Percentiles rank a stretch among this genome's conserved stretches.
Evolutionary conservation across 2,329 filamentous ascomycete species (phyloP).

Genomic region (Xylariaceae sp.): DNA sequence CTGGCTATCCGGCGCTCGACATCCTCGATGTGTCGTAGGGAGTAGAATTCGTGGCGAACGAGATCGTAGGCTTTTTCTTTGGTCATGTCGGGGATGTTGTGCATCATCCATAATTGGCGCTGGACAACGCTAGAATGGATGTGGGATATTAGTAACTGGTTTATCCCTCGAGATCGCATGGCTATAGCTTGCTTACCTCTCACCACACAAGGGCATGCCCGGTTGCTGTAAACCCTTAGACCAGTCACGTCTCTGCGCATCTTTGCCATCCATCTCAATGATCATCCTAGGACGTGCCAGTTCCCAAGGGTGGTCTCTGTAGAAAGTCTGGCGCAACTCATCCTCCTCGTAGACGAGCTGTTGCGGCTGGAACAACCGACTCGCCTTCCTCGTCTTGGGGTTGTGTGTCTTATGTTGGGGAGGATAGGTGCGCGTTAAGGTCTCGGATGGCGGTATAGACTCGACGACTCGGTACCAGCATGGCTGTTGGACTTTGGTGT

Average conservation of each 20-base stretch:
- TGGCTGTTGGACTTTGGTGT: constrained; percentile 32
- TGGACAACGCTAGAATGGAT: constrained; percentile 97
- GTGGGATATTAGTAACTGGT: constrained; percentile 9
- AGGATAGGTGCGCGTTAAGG: constrained; percentile 51
- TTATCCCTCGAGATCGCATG: not conserved
- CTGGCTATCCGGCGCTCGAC: constrained; percentile 76
- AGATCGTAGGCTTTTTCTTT: constrained; percentile 75
- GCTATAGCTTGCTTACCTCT: constrained; percentile 60
- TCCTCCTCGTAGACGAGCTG: constrained; percentile 80
- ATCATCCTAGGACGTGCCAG: constrained; percentile 82
- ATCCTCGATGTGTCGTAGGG: constrained; percentile 74
- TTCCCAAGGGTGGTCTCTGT: constrained; percentile 95
- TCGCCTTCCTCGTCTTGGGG: constrained; percentile 59
- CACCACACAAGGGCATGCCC: constrained; percentile 74
- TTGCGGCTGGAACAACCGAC: constrained; percentile 76
- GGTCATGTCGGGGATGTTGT: constrained; percentile 54
- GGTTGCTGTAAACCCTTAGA: constrained; percentile 68
- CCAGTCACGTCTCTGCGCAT: constrained; percentile 75
- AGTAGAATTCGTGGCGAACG: constrained; percentile 87
- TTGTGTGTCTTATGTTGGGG: constrained; percentile 40
- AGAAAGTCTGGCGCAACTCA: constrained; percentile 74
- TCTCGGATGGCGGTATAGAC: constrained; percentile 55
- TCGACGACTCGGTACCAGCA: constrained; percentile 51
- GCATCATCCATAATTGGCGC: constrained; percentile 81
- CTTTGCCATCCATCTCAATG: constrained; percentile 80